phyloP scores from a whole-genome alignment of 306 rosid genomes.

The Canavalia gladiata region DNA sequence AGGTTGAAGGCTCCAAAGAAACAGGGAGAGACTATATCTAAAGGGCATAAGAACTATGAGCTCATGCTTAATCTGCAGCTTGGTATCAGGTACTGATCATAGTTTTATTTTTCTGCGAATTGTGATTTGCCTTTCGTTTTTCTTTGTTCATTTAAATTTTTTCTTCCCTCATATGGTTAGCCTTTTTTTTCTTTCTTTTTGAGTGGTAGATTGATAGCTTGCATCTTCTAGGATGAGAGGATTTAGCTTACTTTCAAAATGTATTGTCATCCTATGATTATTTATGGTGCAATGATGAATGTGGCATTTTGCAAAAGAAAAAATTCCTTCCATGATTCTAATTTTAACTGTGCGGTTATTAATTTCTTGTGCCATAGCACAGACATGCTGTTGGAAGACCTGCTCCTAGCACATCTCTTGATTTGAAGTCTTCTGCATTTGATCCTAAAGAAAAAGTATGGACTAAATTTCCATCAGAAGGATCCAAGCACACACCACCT shows the following conservation, averaged over 20 bases:
- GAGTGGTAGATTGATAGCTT: constrained; percentile 13
- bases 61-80: constrained; percentile 98
- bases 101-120: constrained; percentile 39
- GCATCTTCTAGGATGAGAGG: constrained; percentile 36
- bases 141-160: constrained; percentile 18
- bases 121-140: neutral
- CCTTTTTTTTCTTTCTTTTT: neutral
- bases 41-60: constrained; percentile 91
- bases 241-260: constrained; percentile 23
- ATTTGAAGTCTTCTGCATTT: constrained; percentile 87
- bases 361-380: constrained; percentile 83
- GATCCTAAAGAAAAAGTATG: constrained; percentile 96
- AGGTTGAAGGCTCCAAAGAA: constrained; percentile 63
- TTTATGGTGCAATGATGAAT: constrained; percentile 35
- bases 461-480: constrained; percentile 98
- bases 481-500: constrained; percentile 98
- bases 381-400: constrained; percentile 99
- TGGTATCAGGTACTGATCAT: constrained; percentile 87
- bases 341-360: constrained; percentile 60
- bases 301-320: constrained; percentile 31
- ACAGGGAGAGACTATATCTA: constrained; percentile 83
- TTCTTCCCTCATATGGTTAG: neutral
- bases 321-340: constrained; percentile 42
- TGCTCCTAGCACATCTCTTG: constrained; percentile 91
- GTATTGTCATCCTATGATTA: constrained; percentile 22